Conservation (phyloP, 140 eudicot species). For the Oenanthe javanica region DNA sequence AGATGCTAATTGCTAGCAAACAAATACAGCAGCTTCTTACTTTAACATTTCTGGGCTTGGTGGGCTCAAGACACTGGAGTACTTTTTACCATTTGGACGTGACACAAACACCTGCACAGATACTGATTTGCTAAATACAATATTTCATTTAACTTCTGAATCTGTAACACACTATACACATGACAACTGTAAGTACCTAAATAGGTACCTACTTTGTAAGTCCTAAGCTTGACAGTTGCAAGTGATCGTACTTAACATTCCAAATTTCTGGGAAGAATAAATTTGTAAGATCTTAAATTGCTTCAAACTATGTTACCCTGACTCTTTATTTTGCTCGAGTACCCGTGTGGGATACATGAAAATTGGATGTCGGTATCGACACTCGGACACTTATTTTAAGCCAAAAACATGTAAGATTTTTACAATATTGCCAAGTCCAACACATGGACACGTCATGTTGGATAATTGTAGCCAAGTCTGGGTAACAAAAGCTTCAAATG, state of each 20-base stretch:
- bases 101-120: conserved; percentile 75
- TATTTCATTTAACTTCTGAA: background rate
- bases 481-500: background rate
- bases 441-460: background rate
- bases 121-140: conserved; percentile 6
- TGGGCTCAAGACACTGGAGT: conserved; percentile 78
- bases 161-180: background rate
- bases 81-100: conserved; percentile 64
- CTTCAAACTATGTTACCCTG: background rate
- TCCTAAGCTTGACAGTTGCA: background rate
- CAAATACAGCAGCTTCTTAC: conserved; percentile 27
- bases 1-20: no score
- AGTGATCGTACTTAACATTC: background rate
- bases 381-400: background rate
- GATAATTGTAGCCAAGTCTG: background rate
- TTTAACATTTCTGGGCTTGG: conserved; percentile 41
- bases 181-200: background rate
- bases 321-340: background rate
- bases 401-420: background rate
- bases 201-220: background rate
- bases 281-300: background rate
- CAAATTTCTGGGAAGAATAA: background rate
- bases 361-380: background rate
- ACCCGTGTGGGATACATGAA: background rate
- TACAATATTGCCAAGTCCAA: background rate